Base-by-base conservation (phyloP, 176 grass and related monocot genomes). In the Puccinellia tenuiflora region DNA sequence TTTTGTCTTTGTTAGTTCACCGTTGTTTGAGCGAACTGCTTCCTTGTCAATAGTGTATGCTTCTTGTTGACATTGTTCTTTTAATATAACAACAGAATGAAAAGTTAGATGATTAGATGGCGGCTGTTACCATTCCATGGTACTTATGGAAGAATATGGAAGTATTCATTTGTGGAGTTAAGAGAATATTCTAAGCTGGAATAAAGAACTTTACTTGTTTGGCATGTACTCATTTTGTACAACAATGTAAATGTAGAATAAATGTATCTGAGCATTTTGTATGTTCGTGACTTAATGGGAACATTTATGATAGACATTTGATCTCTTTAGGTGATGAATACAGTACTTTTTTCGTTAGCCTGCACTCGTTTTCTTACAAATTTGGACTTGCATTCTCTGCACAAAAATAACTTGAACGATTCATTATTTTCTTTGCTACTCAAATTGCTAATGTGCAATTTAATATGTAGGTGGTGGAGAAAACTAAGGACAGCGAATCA, bases 391-490 rank as follows among this genome's bases (percentile, higher is more conserved):
- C n/a, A 76, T 73, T 11, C 16, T 60, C 28, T 62, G 69, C 56
- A 81, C 57, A 62, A 8, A n/a, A 47, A 85, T 57, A 46, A 64
- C 42, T 79, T 73, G 29, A 86, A 61, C 68, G 60, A 15, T 55
- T 83, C 30, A 60, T 64, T 29, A 4, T 9, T 82, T 68, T 29
- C 35, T 62, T 31, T 90, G 14, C 51, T 71, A 30, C 63, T 40
- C 43, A 55, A 89, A 73, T 76, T 22, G 26, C 85, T 84, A 33
- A 70, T 13, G 21, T 57, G 18, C 18, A 61, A 46, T 84, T 75
- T 83, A 18, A 79, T 85, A 60, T 88, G 24, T 70, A 99, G 96
- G 93, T 99, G 46, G 93, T 94, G 57, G 93, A 96, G 52, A 99
- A 99, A 89, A 85, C 54, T 47, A 99, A 96, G 83, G 93, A 89